Percentiles rank a stretch among this genome's conserved stretches.
Conservation (phyloP, 1,284 basidiomycete species). For the Pseudozyma tsukubaensis region DNA sequence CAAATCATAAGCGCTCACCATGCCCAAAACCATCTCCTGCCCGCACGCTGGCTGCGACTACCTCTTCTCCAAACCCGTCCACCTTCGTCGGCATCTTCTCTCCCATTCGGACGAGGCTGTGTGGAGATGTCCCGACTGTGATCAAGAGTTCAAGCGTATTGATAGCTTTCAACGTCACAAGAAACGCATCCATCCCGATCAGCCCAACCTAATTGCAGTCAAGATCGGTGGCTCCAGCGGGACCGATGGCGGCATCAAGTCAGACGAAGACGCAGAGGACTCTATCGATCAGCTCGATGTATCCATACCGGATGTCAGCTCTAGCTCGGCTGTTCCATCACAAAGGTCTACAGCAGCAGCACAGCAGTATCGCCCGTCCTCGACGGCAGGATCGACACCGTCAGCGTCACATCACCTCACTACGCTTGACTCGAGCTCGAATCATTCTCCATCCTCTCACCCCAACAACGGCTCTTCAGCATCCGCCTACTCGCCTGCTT, state of each 20-base stretch:
- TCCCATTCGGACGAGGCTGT: slow-evolving; percentile 42
- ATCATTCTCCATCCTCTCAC: slow-evolving; percentile 6
- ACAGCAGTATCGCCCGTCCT: no score
- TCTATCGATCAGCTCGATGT: slow-evolving; percentile 15
- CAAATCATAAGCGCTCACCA: background rate
- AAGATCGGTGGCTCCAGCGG: slow-evolving; percentile 12
- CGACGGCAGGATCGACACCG: background rate
- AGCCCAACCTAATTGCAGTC: slow-evolving; percentile 29
- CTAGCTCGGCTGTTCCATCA: background rate
- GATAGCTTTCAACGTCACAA: slow-evolving; percentile 53
- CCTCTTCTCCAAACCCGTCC: slow-evolving; percentile 47
- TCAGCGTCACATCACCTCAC: background rate
- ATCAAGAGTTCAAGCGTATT: slow-evolving; percentile 49
- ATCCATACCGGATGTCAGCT: background rate
- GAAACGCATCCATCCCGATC: slow-evolving; percentile 45
- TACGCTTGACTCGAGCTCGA: slow-evolving; percentile 1
- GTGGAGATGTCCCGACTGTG: slow-evolving; percentile 45
- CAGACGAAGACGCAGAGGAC: slow-evolving; percentile 25
- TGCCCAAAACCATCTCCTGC: slow-evolving; percentile 49
- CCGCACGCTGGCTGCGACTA: slow-evolving; percentile 44
- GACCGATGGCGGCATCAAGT: slow-evolving; percentile 10
- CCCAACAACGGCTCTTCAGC: background rate
- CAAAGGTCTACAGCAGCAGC: no score
- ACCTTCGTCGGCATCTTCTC: slow-evolving; percentile 43
- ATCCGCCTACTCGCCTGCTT: slow-evolving; percentile 3